A percentile compares a stretch with the other conserved stretches of the same genome.
These are phyloP conservation scores for Jamesozyma jinghongensis DNA, from an alignment of 805 yeast genomes.

Conservation along the genomic window DNA sequence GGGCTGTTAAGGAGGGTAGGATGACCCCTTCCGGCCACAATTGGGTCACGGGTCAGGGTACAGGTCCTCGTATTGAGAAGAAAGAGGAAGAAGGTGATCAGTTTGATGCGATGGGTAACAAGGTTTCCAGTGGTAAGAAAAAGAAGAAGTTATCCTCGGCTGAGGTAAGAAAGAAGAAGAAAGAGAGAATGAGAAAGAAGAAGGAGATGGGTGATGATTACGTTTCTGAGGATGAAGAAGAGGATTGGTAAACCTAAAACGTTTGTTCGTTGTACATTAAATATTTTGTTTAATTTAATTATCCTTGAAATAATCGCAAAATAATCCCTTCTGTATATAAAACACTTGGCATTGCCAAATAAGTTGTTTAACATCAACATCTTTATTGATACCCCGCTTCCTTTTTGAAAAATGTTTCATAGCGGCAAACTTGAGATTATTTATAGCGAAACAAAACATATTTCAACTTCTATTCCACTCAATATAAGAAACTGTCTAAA, in stretches of 20 bases:
- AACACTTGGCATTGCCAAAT: no score
- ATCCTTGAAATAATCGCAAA: no score
- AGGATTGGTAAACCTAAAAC: no score
- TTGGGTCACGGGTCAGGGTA: slow-evolving; percentile 99
- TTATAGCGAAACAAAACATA: no score
- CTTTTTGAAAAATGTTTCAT: no score
- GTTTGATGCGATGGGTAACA: slow-evolving; percentile 99
- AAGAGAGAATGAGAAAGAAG: slow-evolving; percentile 99
- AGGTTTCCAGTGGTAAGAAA: slow-evolving; percentile 86
- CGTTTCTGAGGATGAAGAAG: slow-evolving; percentile 86
- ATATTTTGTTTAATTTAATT: slow-evolving; percentile 22
- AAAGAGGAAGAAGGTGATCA: slow-evolving; percentile 90
- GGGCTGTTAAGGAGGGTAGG: slow-evolving; percentile 94
- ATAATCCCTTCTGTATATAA: no score
- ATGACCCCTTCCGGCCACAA: slow-evolving; percentile 99
- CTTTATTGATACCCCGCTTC: no score
- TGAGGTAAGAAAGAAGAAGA: slow-evolving; percentile 98
- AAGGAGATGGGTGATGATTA: slow-evolving; percentile 97
- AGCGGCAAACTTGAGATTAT: no score
- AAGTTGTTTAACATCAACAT: no score
- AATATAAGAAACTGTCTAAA: no score
- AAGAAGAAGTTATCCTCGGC: slow-evolving; percentile 89
- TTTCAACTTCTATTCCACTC: no score
- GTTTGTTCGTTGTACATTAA: neutral
- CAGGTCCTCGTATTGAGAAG: slow-evolving; percentile 96